Evolutionary conservation across 331 rosid genomes (phyloP), one percentile per base, ranked within the genome.

Genomic region (Telfairia occidentalis): DNA sequence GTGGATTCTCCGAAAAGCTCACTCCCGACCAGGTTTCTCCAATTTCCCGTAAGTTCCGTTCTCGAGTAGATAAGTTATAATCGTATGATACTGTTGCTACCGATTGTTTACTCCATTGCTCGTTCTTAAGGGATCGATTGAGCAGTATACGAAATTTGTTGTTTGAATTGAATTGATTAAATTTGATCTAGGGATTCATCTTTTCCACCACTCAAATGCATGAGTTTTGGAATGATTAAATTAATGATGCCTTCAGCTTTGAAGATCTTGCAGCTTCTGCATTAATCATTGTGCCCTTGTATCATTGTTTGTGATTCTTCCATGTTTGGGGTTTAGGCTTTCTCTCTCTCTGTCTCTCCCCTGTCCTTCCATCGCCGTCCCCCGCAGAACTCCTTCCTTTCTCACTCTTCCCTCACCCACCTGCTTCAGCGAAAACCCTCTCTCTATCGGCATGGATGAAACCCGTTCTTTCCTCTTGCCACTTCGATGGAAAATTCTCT

Each of bases 1-100:
- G 87, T 85, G 98, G 97, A 26, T 94, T 94, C 88, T 90, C 98
- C n/a, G 96, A 97, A 15, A 94, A 88, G 89, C 97, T 94, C 65
- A 87, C 98, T 77, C 96, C 96, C 3, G 85, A 88, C 15, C 97
- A 94, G 85, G 98, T 90, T 59, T 81, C 82, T n/a, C 83, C 84
- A 43, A 87, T 94, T 77, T 77, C 89, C 63, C 82, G 94, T 89
- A 19, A 74, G 91, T 78, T 71, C 45, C 5, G 5, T 58, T n/a
- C 16, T 61, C 18, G 37, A 18, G 29, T 59, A 19, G 7, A 24
- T 42, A 32, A 38, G 67, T 9, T 32, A 32, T 61, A 29, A 32
- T 16, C 37, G 29, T 37, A 67, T 42, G 49, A 24, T 16, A 45
- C 54, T 67, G 53, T 11, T 65, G 73, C n/a, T 71, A 60, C 48